Evolutionary conservation across 176 grass and related monocot genomes (phyloP), one percentile per base, ranked within the genome.

Genomic region (Aegilops sharonensis): DNA sequence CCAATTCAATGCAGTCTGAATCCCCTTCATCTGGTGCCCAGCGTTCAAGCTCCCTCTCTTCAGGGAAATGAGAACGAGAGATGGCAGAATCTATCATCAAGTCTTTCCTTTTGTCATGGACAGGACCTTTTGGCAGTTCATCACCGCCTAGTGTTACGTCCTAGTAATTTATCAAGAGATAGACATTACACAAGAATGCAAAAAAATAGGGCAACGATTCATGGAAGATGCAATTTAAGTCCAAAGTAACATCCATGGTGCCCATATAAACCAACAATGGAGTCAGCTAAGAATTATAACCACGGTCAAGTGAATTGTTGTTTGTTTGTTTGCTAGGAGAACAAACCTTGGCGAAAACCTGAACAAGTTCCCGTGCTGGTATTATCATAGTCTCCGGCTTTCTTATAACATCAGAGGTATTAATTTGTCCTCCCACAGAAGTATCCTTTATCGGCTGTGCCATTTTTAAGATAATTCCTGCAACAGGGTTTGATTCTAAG

Each of bases 61-160:
- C 94, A 70, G 82, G 77, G 78, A 84, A 88, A 88, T 94, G 94
- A 75, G 89, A 91, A 32, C 89, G 89, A 50, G 97, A 94, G 80
- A 99, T 99, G 64, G 92, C 94, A 68, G 97, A 97, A 84, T 99
- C 97, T 87, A 99, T 93, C 89, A 99, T 72, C 57, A 99, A 84
- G 80, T 99, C 97, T 72, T 97, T 97, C 84, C 84, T 83, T 90
- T 97, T 97, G 14, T 99, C 97, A 87, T 80, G 75, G 43, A 77
- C 72, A 90, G 90, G 90, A 83, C 89, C 85, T 87, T 84, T 97
- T 75, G 76, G 82, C 12, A 94, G 40, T 83, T 94, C 94, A 67
- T 96, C 97, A 27, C 78, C 82, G 1, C 91, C 94, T 81, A 99
- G 83, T 85, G 85, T 68, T 70, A 94, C 77, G n/a, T 97, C 97